Percentiles rank a stretch among this genome's conserved stretches.
phyloP scores from a whole-genome alignment of 2,329 filamentous ascomycete species.

The Furcasterigmium sp. region DNA sequence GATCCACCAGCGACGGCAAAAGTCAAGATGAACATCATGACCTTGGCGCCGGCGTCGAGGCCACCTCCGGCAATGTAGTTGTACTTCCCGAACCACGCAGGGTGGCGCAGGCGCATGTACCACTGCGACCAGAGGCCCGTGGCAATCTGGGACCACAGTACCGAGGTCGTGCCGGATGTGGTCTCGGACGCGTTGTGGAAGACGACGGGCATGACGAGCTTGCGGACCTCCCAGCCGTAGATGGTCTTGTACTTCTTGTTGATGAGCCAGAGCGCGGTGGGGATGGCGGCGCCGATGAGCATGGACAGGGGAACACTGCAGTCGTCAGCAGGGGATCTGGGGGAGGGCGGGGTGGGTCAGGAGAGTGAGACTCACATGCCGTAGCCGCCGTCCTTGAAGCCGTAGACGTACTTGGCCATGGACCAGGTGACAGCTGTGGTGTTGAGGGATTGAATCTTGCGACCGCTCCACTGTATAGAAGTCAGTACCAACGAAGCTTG shows the following conservation, averaged over 20 bases:
- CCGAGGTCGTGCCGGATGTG: conserved; percentile 9
- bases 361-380: conserved; percentile 12
- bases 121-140: conserved; percentile 26
- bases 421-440: conserved; percentile 23
- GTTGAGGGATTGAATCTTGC: conserved; percentile 40
- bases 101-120: conserved; percentile 18
- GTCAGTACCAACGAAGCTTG: background rate
- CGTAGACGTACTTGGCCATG: conserved; percentile 15
- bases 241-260: conserved; percentile 8
- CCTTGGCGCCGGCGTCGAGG: conserved; percentile 15
- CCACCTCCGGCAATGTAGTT: conserved; percentile 16
- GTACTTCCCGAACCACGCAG: conserved; percentile 19
- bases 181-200: conserved; percentile 10
- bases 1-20: conserved; percentile 14
- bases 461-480: conserved; percentile 34
- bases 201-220: conserved; percentile 8
- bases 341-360: conserved; percentile 27
- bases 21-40: conserved; percentile 16
- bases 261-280: conserved; percentile 5
- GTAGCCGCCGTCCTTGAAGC: conserved; percentile 8
- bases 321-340: conserved; percentile 26
- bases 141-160: conserved; percentile 16
- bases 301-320: conserved; percentile 30
- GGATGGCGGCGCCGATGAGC: conserved; percentile 24
- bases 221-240: conserved; percentile 9